Percentiles rank a stretch among this genome's conserved stretches.
Evolutionary conservation across 202 grass and related monocot species (phyloP).

Genomic region (Setaria viridis): DNA sequence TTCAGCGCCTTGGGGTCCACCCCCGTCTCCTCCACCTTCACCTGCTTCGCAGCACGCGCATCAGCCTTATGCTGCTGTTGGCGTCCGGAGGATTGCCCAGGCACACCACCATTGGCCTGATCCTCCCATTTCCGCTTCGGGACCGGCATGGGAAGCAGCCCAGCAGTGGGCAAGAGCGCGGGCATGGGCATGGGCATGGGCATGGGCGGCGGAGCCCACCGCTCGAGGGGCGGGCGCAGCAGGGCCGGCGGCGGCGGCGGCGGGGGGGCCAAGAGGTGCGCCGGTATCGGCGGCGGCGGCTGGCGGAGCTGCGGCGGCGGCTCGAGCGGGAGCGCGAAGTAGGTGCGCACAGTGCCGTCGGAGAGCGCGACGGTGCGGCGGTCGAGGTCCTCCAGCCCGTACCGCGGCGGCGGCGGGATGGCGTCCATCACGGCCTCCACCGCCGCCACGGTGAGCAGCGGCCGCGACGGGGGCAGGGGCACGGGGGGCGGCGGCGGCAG

Average conservation of each 20-base stretch:
- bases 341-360: conserved; percentile 80
- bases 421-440: conserved; percentile 44
- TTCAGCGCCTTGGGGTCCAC: conserved; percentile 62
- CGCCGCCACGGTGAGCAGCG: conserved; percentile 50
- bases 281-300: conserved; percentile 32
- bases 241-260: neutral
- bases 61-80: conserved; percentile 43
- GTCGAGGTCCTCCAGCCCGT: conserved; percentile 83
- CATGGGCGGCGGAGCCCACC: conserved; percentile 12
- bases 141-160: conserved; percentile 16
- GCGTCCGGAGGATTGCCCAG: conserved; percentile 36
- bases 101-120: conserved; percentile 41
- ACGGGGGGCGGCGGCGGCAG: neutral
- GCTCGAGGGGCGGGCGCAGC: conserved; percentile 1
- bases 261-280: conserved; percentile 44
- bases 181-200: neutral
- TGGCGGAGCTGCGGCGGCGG: conserved; percentile 56
- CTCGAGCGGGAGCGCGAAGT: conserved; percentile 86
- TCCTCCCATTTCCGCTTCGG: conserved; percentile 58
- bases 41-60: conserved; percentile 57
- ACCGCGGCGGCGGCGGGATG: conserved; percentile 63
- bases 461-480: conserved; percentile 35
- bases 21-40: conserved; percentile 54
- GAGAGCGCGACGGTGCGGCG: conserved; percentile 77
- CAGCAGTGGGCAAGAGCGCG: neutral